These are phyloP conservation scores for Peltaster fructicola DNA, from an alignment of 2,329 filamentous ascomycete species.

Conservation along the genomic window DNA sequence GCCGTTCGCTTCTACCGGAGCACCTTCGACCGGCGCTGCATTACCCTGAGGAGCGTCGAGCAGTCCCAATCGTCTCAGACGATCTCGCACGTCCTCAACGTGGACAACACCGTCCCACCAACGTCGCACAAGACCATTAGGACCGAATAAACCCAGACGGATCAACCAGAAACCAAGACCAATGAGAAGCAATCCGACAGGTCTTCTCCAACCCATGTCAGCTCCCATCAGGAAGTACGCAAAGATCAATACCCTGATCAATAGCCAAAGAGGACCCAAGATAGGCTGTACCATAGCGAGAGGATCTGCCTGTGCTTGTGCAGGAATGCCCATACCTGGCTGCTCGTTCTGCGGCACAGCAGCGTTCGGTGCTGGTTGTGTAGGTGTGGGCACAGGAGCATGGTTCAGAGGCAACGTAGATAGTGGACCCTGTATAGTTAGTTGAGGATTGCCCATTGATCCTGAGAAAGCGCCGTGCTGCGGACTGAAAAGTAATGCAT, in stretches of 20 bases:
- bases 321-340: too few species aligned
- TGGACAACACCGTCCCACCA: slow-evolving; percentile 29
- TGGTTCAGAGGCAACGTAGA: too few species aligned
- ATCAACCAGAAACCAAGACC: slow-evolving; percentile 25
- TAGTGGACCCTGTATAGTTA: too few species aligned
- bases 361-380: slow-evolving; percentile 2
- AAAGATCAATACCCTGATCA: slow-evolving; percentile 40
- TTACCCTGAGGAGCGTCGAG: slow-evolving; percentile 2
- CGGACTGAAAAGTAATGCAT: slow-evolving; percentile 27
- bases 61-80: too few species aligned
- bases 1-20: slow-evolving; percentile 3
- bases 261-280: slow-evolving; percentile 35
- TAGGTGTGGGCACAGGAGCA: slow-evolving; percentile 7
- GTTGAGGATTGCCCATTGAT: slow-evolving; percentile 1
- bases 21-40: slow-evolving; percentile 1
- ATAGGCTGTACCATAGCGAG: slow-evolving; percentile 16
- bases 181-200: slow-evolving; percentile 23
- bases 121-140: slow-evolving; percentile 19
- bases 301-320: slow-evolving; percentile 1
- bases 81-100: slow-evolving; percentile 8
- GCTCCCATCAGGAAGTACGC: slow-evolving; percentile 38
- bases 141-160: slow-evolving; percentile 24
- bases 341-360: background rate
- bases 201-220: slow-evolving; percentile 26
- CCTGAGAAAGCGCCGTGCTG: slow-evolving; percentile 16